Percentiles rank a stretch among this genome's conserved stretches.
phyloP scores from a whole-genome alignment of 2,329 filamentous ascomycete species.

The Pseudogymnoascus sp. region DNA sequence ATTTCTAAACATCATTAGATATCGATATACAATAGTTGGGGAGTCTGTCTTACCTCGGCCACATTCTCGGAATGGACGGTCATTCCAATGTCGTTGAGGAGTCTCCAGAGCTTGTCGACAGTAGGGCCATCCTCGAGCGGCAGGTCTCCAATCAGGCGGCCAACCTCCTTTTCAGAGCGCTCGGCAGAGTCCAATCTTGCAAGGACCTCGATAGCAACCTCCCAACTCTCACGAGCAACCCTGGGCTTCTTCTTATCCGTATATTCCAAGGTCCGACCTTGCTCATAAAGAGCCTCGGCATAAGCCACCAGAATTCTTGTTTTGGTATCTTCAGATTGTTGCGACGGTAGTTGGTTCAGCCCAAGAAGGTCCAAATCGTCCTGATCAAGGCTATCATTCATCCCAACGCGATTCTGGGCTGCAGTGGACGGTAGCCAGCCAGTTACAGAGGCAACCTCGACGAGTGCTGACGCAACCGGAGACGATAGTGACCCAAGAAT shows the following conservation, averaged over 20 bases:
- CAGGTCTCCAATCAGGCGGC: conserved; percentile 62
- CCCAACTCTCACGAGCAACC: conserved; percentile 65
- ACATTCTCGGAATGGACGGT: conserved; percentile 69
- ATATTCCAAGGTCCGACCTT: conserved; percentile 33
- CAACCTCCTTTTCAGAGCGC: conserved; percentile 64
- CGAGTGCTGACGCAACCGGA: conserved; percentile 65
- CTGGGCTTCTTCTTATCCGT: conserved; percentile 10
- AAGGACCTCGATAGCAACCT: conserved; percentile 74
- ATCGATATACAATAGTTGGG: not conserved
- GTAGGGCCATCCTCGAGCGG: conserved; percentile 59
- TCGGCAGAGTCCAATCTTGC: conserved; percentile 68
- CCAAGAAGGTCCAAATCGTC: conserved; percentile 79
- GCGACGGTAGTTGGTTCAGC: conserved; percentile 42
- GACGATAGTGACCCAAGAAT: conserved; percentile 75
- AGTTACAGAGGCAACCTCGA: conserved; percentile 74
- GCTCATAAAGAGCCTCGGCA: conserved; percentile 54
- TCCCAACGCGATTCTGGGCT: conserved; percentile 42
- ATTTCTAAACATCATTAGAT: conserved; percentile 52
- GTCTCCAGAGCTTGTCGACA: conserved; percentile 72
- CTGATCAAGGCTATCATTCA: conserved; percentile 61
- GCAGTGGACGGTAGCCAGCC: conserved; percentile 66
- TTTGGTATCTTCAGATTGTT: conserved; percentile 58
- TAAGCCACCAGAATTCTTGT: conserved; percentile 73
- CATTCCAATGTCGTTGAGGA: conserved; percentile 72
- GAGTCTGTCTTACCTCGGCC: conserved; percentile 57